Evolutionary conservation across 1,284 basidiomycete species (phyloP).

Genomic region (Pseudozyma hubeiensis): DNA sequence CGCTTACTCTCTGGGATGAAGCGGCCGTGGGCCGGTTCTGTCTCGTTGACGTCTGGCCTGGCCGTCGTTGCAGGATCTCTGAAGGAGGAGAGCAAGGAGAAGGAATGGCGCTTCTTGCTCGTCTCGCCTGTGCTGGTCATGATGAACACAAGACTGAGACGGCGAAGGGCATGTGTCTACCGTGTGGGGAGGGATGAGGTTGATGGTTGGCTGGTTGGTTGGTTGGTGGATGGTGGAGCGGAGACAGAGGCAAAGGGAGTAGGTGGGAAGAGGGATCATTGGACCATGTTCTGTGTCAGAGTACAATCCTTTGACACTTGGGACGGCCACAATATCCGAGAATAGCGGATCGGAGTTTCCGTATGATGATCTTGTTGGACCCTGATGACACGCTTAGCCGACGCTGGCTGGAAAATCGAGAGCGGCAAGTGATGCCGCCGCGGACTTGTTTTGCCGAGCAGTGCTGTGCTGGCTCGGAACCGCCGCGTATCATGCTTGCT

Average conservation of each 20-base stretch:
- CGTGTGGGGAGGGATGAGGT: not conserved
- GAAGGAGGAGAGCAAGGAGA: slow-evolving; percentile 17
- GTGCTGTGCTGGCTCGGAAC: not conserved
- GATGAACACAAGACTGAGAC: not conserved
- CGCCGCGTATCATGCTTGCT: too few relatives aligned
- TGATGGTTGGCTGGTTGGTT: not conserved
- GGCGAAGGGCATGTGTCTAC: not conserved
- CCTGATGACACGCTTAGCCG: slow-evolving; percentile 3
- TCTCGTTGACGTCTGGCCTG: slow-evolving; percentile 5
- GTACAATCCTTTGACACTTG: not conserved
- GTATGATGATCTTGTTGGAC: not conserved
- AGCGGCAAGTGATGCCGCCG: not conserved
- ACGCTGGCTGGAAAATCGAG: not conserved
- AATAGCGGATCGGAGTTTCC: slow-evolving; percentile 3
- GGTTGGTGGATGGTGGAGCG: not conserved
- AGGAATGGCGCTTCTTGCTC: slow-evolving; percentile 37
- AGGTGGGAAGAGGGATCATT: not conserved
- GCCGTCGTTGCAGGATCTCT: slow-evolving; percentile 5
- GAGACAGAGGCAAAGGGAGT: not conserved
- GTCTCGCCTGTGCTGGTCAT: slow-evolving; percentile 21
- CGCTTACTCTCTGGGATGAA: slow-evolving; percentile 47
- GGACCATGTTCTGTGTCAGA: too few relatives aligned
- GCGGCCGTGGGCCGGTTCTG: slow-evolving; percentile 17
- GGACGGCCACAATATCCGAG: not conserved
- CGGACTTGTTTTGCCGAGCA: slow-evolving; percentile 3